phyloP scores from a whole-genome alignment of 2,329 filamentous ascomycete genomes.

The Colletotrichum liaoningense region DNA sequence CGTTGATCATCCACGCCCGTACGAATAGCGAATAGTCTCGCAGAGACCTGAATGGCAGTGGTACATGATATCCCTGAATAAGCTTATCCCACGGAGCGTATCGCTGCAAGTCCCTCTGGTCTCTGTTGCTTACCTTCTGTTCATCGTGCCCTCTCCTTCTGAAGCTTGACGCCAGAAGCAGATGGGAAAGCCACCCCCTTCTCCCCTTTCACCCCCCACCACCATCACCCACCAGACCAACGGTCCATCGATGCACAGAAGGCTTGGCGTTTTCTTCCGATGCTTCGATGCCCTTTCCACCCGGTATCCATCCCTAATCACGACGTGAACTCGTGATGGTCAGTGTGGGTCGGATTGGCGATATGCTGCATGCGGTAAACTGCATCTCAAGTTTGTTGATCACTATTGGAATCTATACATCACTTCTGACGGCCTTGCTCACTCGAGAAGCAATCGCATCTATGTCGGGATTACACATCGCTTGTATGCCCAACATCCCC shows the following conservation, averaged over 20 bases:
- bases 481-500: not conserved
- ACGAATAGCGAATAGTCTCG: not conserved
- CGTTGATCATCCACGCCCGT: not conserved
- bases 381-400: not conserved
- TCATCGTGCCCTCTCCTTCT: not conserved
- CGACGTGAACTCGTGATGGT: not conserved
- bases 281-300: slow-evolving; percentile 1
- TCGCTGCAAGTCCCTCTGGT: not conserved
- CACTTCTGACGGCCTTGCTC: not conserved
- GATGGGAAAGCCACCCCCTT: not conserved
- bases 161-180: not conserved
- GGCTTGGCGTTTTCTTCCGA: slow-evolving; percentile 18
- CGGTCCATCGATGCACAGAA: slow-evolving; percentile 11
- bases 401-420: not conserved
- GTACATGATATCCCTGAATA: not conserved
- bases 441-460: not conserved
- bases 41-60: not conserved
- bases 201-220: not conserved
- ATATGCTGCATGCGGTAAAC: not conserved
- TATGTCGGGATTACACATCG: not conserved
- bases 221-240: not conserved
- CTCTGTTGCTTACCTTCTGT: not conserved
- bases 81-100: not conserved
- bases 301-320: not conserved
- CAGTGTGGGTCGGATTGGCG: not conserved